These are phyloP conservation scores for Salinomyces thailandicus DNA, from an alignment of 2,329 filamentous ascomycete genomes.

Conservation along the genomic window DNA sequence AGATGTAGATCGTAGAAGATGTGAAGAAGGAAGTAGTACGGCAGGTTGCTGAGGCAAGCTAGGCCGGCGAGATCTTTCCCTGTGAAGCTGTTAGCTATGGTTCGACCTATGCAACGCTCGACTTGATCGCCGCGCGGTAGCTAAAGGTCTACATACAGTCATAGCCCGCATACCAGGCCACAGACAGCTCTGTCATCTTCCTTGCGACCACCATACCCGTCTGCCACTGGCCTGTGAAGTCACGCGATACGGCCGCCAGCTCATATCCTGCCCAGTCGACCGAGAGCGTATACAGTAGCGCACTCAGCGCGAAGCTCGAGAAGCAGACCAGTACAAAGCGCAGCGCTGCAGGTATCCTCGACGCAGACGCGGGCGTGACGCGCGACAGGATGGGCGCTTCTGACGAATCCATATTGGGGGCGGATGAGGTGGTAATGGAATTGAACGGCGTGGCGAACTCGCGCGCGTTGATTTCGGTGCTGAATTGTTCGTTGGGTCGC, in stretches of 20 bases:
- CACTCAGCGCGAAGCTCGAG: slow-evolving; percentile 51
- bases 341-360: slow-evolving; percentile 19
- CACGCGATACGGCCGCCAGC: slow-evolving; percentile 56
- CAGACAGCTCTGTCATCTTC: slow-evolving; percentile 55
- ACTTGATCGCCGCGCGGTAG: background rate
- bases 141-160: slow-evolving; percentile 52
- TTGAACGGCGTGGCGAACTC: slow-evolving; percentile 8
- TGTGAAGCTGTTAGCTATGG: slow-evolving; percentile 15
- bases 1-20: slow-evolving; percentile 66
- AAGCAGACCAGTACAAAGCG: slow-evolving; percentile 37
- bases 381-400: slow-evolving; percentile 5
- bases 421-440: slow-evolving; percentile 3
- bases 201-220: slow-evolving; percentile 45
- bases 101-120: too few relatives aligned
- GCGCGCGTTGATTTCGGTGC: slow-evolving; percentile 11
- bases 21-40: slow-evolving; percentile 62
- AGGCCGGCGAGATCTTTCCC: slow-evolving; percentile 36
- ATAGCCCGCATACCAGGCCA: slow-evolving; percentile 64
- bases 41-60: slow-evolving; percentile 59
- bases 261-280: slow-evolving; percentile 53
- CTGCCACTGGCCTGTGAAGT: slow-evolving; percentile 51
- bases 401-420: slow-evolving; percentile 5
- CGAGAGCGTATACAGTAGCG: slow-evolving; percentile 52
- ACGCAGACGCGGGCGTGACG: slow-evolving; percentile 1
- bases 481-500: slow-evolving; percentile 20